A percentile compares a stretch with the other conserved stretches of the same genome.
These are phyloP conservation scores for Cryptococcus maquisensis DNA, from an alignment of 1,284 basidiomycete genomes.

Conservation along the genomic window DNA sequence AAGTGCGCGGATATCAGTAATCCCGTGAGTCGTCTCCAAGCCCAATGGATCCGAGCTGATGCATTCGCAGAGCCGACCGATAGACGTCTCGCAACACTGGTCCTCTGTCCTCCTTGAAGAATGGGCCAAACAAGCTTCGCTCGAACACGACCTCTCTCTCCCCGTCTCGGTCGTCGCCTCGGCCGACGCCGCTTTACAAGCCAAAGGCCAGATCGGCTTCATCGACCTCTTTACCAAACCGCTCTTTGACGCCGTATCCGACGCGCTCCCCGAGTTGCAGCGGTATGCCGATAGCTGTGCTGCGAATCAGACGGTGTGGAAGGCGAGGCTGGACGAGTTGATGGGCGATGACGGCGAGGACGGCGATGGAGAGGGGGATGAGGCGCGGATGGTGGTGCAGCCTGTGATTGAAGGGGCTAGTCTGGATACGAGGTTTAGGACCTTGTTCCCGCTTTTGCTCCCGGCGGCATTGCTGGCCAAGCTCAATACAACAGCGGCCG, in stretches of 20 bases:
- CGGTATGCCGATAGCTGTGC: conserved; percentile 61
- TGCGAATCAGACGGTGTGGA: conserved; percentile 65
- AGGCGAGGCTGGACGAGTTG: conserved; percentile 54
- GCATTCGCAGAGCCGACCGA: conserved; percentile 75
- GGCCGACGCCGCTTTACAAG: conserved; percentile 65
- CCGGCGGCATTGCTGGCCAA: conserved; percentile 26
- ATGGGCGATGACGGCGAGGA: conserved; percentile 10
- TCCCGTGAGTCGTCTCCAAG: conserved; percentile 59
- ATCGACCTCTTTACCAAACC: conserved; percentile 76
- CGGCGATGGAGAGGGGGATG: neutral
- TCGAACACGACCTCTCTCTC: conserved; percentile 72
- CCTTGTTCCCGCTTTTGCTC: conserved; percentile 49
- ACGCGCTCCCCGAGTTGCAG: conserved; percentile 68
- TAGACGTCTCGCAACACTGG: conserved; percentile 83
- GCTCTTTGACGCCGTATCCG: conserved; percentile 67
- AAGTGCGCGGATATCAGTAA: conserved; percentile 97
- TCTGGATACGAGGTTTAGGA: conserved; percentile 43
- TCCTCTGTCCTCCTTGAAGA: conserved; percentile 78
- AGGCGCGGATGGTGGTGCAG: conserved; percentile 21
- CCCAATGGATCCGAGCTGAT: neutral
- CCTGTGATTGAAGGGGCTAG: conserved; percentile 25
- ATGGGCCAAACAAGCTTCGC: conserved; percentile 78
- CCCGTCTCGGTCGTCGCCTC: conserved; percentile 63
- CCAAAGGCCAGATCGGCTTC: conserved; percentile 84
- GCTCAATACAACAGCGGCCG: conserved; percentile 10